A percentile compares a stretch with the other conserved stretches of the same genome.
These are phyloP conservation scores for Amoeboaphelidium protococcarum DNA, from an alignment of 371 early-diverging fungal species.

Conservation along the genomic window DNA sequence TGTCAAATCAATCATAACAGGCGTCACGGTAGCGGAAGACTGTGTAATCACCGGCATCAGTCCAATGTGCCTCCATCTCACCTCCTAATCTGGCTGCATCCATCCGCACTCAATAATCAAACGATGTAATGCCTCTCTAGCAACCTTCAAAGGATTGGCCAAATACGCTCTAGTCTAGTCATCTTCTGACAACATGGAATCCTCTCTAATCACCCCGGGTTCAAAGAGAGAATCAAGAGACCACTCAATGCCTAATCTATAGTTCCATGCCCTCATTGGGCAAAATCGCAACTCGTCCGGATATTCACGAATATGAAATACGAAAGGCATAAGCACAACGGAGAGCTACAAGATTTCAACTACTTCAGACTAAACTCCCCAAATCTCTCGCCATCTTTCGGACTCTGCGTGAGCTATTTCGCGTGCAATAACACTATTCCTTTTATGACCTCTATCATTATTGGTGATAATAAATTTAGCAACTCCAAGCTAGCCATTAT, in stretches of 20 bases:
- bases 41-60: neutral
- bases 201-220: neutral
- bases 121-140: neutral
- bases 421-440: too few relatives aligned
- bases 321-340: neutral
- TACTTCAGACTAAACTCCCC: neutral
- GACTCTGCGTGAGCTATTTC: neutral
- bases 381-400: neutral
- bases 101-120: neutral
- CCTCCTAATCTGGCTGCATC: neutral
- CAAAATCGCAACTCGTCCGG: neutral
- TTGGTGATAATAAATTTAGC: neutral
- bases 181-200: neutral
- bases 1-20: neutral
- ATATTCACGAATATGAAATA: neutral
- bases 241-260: neutral
- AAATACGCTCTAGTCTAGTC: neutral
- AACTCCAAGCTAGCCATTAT: neutral
- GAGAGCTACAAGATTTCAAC: neutral
- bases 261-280: neutral
- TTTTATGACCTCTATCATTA: neutral
- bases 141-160: neutral
- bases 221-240: neutral
- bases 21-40: neutral
- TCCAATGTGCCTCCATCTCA: neutral